A percentile compares a stretch with the other conserved stretches of the same genome.
phyloP scores from a whole-genome alignment of 2,329 filamentous ascomycete genomes.

The Annulohypoxylon truncatum region DNA sequence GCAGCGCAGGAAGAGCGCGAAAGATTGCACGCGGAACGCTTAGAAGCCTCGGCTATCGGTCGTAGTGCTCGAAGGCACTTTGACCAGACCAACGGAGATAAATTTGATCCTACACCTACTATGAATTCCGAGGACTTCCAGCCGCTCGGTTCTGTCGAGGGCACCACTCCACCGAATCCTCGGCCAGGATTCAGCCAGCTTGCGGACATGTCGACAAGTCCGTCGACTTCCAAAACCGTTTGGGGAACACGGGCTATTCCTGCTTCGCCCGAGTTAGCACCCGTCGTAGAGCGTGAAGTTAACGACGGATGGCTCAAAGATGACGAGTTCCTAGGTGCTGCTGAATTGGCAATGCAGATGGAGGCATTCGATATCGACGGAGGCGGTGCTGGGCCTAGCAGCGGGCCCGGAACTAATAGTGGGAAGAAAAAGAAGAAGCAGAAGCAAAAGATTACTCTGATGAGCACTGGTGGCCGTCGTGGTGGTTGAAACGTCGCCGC shows the following conservation, averaged over 20 bases:
- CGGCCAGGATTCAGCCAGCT: slow-evolving; percentile 74
- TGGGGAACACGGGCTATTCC: slow-evolving; percentile 87
- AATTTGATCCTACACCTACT: slow-evolving; percentile 53
- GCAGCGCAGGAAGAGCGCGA: slow-evolving; percentile 88
- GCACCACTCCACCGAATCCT: slow-evolving; percentile 67
- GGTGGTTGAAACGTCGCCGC: slow-evolving; percentile 34
- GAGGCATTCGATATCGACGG: slow-evolving; percentile 62
- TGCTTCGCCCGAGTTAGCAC: slow-evolving; percentile 65
- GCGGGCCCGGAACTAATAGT: slow-evolving; percentile 45
- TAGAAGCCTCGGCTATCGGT: slow-evolving; percentile 77
- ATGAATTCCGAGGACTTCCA: slow-evolving; percentile 73
- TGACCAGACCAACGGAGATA: slow-evolving; percentile 54
- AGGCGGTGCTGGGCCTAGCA: slow-evolving; percentile 37
- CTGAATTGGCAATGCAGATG: slow-evolving; percentile 70
- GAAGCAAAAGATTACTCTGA: slow-evolving; percentile 77
- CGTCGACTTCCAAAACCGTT: slow-evolving; percentile 80
- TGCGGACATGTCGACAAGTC: slow-evolving; percentile 84
- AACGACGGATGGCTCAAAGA: slow-evolving; percentile 90
- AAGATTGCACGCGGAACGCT: slow-evolving; percentile 80
- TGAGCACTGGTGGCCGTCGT: slow-evolving; percentile 71
- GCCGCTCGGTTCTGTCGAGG: slow-evolving; percentile 64
- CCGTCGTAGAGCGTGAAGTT: slow-evolving; percentile 54
- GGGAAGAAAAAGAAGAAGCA: slow-evolving; percentile 78
- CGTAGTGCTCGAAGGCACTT: slow-evolving; percentile 58
- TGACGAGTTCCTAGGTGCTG: slow-evolving; percentile 75